Evolutionary conservation across 2,329 filamentous ascomycete genomes (phyloP).

Genomic region (Aspergillus sclerotialis): DNA sequence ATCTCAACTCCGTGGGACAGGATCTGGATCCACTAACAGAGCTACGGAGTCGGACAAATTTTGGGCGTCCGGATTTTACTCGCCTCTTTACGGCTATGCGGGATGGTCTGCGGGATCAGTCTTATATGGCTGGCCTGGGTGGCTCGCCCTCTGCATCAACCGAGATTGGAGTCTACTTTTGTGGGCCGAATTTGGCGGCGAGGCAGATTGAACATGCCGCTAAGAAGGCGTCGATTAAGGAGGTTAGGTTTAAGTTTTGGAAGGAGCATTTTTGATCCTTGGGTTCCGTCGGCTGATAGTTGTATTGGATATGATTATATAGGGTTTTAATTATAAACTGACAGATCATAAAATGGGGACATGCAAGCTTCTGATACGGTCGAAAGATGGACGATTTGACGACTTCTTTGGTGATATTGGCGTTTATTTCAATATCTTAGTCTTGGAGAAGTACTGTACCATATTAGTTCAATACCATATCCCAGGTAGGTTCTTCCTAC

Average conservation of each 20-base stretch:
- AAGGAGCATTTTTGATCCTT: conserved; percentile 86
- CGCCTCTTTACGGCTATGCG: conserved; percentile 78
- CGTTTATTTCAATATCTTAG: too few relatives aligned
- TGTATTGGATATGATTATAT: too few relatives aligned
- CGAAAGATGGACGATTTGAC: too few relatives aligned
- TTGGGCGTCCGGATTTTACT: conserved; percentile 84
- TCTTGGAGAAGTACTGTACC: too few relatives aligned
- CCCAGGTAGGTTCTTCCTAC: too few relatives aligned
- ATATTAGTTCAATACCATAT: too few relatives aligned
- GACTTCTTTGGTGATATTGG: too few relatives aligned
- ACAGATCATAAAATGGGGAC: too few relatives aligned
- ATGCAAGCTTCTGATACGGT: too few relatives aligned
- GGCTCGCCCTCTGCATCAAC: conserved; percentile 67
- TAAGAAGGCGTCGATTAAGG: conserved; percentile 61
- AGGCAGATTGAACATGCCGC: conserved; percentile 79
- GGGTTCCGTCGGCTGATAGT: too few relatives aligned
- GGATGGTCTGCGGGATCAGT: conserved; percentile 75
- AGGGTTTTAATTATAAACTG: too few relatives aligned
- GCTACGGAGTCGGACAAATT: conserved; percentile 83
- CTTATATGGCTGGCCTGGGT: conserved; percentile 77
- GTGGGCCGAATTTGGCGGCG: conserved; percentile 74
- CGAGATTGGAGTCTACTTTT: conserved; percentile 96
- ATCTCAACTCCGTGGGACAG: conserved; percentile 87
- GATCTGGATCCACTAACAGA: conserved; percentile 88
- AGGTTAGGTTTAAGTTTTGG: conserved; percentile 96